Evolutionary conservation across 148 eudicot genomes (phyloP).

Genomic region (Dianthus caryophyllus): DNA sequence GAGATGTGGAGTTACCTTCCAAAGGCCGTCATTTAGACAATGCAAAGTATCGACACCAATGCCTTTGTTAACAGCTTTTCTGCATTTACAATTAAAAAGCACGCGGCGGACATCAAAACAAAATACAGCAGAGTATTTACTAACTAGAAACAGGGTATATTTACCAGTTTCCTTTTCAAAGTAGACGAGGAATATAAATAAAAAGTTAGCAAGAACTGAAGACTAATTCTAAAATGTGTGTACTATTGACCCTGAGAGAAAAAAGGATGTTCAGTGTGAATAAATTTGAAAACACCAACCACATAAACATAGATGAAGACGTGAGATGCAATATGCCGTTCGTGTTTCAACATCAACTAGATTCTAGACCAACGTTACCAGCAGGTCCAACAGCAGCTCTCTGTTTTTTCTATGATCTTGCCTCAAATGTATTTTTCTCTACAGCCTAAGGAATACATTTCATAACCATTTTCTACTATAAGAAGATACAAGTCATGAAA

Average conservation of each 20-base stretch:
- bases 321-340: background rate
- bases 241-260: background rate
- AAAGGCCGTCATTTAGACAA: conserved; percentile 94
- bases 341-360: background rate
- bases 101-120: background rate
- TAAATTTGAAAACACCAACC: background rate
- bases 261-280: background rate
- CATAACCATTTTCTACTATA: background rate
- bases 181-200: too few species aligned
- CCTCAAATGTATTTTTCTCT: background rate
- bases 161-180: background rate
- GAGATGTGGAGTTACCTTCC: conserved; percentile 64
- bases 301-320: background rate
- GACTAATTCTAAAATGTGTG: background rate
- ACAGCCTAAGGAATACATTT: background rate
- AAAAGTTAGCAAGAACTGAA: too few species aligned
- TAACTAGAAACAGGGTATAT: background rate
- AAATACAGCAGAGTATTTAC: background rate
- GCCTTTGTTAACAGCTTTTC: conserved; percentile 88
- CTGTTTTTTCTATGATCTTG: too few species aligned
- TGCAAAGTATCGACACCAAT: conserved; percentile 96
- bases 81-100: conserved; percentile 35
- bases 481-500: conserved; percentile 1
- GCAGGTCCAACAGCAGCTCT: background rate
- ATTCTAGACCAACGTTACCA: background rate